Evolutionary conservation across 192 early-diverging fungal species (phyloP), one percentile per base, ranked within the genome.

Genomic region (Mortierella antarctica): DNA sequence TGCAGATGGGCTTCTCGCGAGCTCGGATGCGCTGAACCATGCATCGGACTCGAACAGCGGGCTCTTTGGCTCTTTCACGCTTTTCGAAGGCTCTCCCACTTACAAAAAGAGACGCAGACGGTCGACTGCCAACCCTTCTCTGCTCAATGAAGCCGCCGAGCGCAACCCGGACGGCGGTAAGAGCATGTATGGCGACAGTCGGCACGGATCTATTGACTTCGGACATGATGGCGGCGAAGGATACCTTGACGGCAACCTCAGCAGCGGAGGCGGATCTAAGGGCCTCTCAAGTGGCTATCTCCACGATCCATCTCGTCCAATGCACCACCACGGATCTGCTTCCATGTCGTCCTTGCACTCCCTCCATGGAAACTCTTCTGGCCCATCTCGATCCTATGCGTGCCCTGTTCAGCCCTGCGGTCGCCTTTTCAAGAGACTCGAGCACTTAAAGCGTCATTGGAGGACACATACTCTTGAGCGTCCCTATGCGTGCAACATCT

Each of bases 41-140:
- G 41, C 74, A 5, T 70, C 74, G 7, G 78, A 80, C n/a, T 56
- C 78, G 6, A 82, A 73, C 44, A 56, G 80, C 13, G 82, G 82
- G 31, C 74, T 89, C 53, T 84, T 88, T 78, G 88, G 88, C 40
- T 80, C 87, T 21, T 87, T 91, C 50, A 82, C 88, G 9, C 82
- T 93, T 11, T 91, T 92, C 72, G 92, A 92, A 46, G 89, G 89
- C 10, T 89, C 90, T 4, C 90, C 90, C 48, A 91, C 88, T 7
- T 93, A 92, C 83, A 93, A 93, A 71, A 91, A 93, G 78, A 84
- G 92, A 47, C 82, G 90, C 40, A 83, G 91, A 62, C 82, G 88
- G 21, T 80, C 77, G 3, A 80, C 77, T 14, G 88, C 88, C 41
- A 83, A 82, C 45, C 77, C 77, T 23, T 89, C 88, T 0, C 61